phyloP scores from a whole-genome alignment of 148 eudicot species.

The Persicaria maculosa region DNA sequence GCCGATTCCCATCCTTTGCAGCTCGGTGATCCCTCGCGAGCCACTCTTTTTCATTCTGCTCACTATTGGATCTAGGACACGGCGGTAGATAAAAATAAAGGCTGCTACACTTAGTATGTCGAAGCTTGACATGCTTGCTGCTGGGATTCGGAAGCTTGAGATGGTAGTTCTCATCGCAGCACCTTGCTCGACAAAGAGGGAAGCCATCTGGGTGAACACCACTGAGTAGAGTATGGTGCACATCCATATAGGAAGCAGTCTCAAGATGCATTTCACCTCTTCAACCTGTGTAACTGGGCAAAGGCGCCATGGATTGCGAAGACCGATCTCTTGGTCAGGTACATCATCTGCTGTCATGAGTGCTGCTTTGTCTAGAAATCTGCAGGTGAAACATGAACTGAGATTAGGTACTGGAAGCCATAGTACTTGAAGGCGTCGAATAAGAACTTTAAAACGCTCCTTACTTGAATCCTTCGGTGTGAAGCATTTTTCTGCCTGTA shows the following conservation, averaged over 20 bases:
- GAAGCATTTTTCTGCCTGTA: conserved; percentile 42
- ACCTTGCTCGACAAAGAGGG: conserved; percentile 76
- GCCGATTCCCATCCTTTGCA: conserved; percentile 64
- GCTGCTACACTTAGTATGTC: conserved; percentile 61
- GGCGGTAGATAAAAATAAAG: conserved; percentile 50
- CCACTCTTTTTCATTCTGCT: conserved; percentile 20
- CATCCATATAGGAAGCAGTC: conserved; percentile 72
- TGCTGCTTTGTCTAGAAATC: conserved; percentile 66
- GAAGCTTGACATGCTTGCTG: conserved; percentile 69
- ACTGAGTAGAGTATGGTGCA: conserved; percentile 75
- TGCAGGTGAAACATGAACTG: conserved; percentile 12
- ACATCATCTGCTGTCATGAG: conserved; percentile 23
- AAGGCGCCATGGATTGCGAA: conserved; percentile 34
- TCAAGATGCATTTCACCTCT: conserved; percentile 71
- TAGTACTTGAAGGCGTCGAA: neutral
- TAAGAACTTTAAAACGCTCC: neutral
- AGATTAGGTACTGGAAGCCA: neutral
- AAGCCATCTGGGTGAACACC: conserved; percentile 72
- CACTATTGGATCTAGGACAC: conserved; percentile 40
- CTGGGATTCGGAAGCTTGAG: conserved; percentile 44
- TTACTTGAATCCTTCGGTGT: conserved; percentile 60
- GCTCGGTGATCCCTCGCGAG: conserved; percentile 47
- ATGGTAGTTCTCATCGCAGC: conserved; percentile 52
- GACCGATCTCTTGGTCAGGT: conserved; percentile 5
- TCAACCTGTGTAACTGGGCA: conserved; percentile 74